Conservation (phyloP, 495 filamentous ascomycete genomes). For the Penicillium canariense region DNA sequence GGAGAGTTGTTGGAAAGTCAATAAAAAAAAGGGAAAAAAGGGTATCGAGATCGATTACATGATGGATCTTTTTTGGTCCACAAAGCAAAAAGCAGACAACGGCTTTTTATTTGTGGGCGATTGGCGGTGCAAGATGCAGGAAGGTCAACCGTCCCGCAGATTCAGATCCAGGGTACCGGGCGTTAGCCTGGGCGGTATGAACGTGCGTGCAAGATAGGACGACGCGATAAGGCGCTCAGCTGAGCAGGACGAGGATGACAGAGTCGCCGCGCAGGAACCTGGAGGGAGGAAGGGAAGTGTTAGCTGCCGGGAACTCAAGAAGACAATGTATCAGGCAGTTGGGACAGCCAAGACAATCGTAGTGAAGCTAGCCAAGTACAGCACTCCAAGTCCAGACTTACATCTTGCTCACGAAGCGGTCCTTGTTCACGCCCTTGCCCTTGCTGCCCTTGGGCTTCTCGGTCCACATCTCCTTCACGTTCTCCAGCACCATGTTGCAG, state of each 20-base stretch:
- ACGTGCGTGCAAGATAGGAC: conserved; percentile 10
- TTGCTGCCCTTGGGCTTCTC: conserved; percentile 89
- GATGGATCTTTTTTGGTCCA: conserved; percentile 11
- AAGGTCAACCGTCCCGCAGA: conserved; percentile 17
- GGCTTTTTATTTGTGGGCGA: conserved; percentile 5
- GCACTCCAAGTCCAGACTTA: conserved; percentile 45
- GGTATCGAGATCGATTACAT: conserved; percentile 33
- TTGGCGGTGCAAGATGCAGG: conserved; percentile 13
- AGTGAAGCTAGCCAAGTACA: too few relatives aligned
- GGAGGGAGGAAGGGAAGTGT: not conserved
- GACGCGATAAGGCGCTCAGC: conserved; percentile 47
- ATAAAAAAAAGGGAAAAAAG: conserved; percentile 16
- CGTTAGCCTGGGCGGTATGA: conserved; percentile 19
- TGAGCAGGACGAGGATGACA: conserved; percentile 88
- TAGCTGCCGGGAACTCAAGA: conserved; percentile 8
- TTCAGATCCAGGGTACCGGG: conserved; percentile 4
- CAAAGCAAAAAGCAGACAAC: not conserved
- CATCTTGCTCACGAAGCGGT: conserved; percentile 99
- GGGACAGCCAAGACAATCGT: too few relatives aligned
- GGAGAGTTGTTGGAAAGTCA: conserved; percentile 5
- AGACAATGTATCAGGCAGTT: not conserved
- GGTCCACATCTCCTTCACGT: conserved; percentile 99
- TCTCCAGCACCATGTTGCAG: conserved; percentile 97
- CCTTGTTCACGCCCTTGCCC: conserved; percentile 92
- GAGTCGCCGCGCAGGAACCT: conserved; percentile 95